A percentile compares a stretch with the other conserved stretches of the same genome.
These are phyloP conservation scores for Rhizopogon vulgaris DNA, from an alignment of 768 basidiomycete species.

Conservation along the genomic window DNA sequence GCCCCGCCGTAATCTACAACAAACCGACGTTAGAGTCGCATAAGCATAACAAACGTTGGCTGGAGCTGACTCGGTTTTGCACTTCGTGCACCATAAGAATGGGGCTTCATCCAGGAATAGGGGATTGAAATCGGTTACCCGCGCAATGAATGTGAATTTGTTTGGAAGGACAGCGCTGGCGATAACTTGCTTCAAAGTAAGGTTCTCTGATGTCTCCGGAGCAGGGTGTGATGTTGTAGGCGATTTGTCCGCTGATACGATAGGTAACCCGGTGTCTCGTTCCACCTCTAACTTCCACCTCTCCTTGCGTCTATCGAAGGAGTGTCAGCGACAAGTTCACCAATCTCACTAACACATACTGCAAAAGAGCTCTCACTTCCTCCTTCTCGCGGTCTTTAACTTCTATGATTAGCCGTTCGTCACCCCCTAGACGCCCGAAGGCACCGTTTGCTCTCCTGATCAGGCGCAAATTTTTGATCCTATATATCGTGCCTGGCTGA, in stretches of 20 bases:
- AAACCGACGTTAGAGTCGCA: not conserved
- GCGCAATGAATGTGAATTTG: conserved; percentile 40
- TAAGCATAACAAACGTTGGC: not conserved
- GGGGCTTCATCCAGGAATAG: conserved; percentile 41
- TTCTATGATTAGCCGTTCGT: conserved; percentile 17
- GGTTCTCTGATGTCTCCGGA: conserved; percentile 3
- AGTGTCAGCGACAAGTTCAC: not conserved
- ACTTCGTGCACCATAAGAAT: conserved; percentile 45
- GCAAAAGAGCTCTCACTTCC: conserved; percentile 12
- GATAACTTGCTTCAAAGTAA: conserved; percentile 34
- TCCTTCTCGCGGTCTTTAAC: conserved; percentile 12
- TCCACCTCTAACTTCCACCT: conserved; percentile 22
- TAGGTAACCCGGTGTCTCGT: conserved; percentile 2
- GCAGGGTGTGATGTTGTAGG: not conserved
- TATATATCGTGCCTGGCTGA: conserved; percentile 35
- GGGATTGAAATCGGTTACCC: conserved; percentile 53
- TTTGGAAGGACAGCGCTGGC: conserved; percentile 26
- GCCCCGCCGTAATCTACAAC: conserved; percentile 36
- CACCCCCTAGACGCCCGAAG: conserved; percentile 24
- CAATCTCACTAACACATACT: not conserved
- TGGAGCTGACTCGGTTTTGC: conserved; percentile 40
- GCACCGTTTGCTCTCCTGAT: conserved; percentile 21
- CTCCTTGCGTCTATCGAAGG: conserved; percentile 26
- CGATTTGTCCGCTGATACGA: not conserved
- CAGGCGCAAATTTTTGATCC: conserved; percentile 48